These are phyloP conservation scores for Arthrinium phaeospermum DNA, from an alignment of 2,329 filamentous ascomycete genomes.

Conservation along the genomic window DNA sequence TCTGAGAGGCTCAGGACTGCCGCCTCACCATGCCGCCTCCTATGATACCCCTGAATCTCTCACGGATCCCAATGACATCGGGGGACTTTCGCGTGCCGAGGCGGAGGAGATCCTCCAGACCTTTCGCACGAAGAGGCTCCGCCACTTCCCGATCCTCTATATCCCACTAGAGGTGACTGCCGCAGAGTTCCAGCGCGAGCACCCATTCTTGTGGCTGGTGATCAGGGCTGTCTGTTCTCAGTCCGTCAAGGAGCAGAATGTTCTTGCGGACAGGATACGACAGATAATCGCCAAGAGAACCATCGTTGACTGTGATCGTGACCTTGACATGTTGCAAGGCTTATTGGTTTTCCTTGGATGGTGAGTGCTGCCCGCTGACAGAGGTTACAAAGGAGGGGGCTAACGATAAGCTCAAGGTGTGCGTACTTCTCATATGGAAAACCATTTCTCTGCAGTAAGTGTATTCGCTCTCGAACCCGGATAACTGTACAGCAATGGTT, in stretches of 20 bases:
- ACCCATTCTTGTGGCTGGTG: conserved; percentile 55
- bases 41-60: conserved; percentile 6
- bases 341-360: conserved; percentile 53
- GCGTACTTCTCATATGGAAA: conserved; percentile 42
- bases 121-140: conserved; percentile 29
- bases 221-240: conserved; percentile 54
- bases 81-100: not conserved
- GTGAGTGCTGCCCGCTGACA: conserved; percentile 37
- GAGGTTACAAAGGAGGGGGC: not conserved
- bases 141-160: conserved; percentile 36
- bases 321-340: conserved; percentile 58
- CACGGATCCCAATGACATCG: not conserved
- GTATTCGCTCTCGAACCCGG: not conserved
- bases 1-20: not conserved
- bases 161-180: conserved; percentile 33
- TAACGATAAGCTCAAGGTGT: conserved; percentile 37
- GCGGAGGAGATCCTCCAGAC: conserved; percentile 23
- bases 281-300: conserved; percentile 52
- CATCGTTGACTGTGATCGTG: conserved; percentile 54
- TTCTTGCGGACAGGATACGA: conserved; percentile 48
- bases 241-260: conserved; percentile 46
- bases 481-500: not conserved
- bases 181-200: conserved; percentile 29
- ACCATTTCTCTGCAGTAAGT: conserved; percentile 46
- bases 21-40: not conserved